Base-by-base conservation (phyloP, 2,329 filamentous ascomycete species). In the Hymenotorrendiella dingleyae region DNA sequence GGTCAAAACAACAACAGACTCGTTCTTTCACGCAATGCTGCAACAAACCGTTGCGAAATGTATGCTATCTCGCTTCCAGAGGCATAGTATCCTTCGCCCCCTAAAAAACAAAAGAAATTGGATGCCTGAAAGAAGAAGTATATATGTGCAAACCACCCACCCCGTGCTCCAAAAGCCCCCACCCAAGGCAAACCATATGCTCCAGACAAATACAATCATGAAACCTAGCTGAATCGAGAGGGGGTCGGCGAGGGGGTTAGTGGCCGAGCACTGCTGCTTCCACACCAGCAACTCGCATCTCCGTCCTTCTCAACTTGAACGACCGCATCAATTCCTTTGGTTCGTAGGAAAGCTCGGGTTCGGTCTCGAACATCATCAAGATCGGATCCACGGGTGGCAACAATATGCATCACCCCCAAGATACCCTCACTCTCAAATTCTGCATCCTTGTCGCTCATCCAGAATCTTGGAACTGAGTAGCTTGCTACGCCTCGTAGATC, bases 251-350 rank as follows among this genome's bases (percentile, higher is more conserved):
- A 40, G 9, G 37, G 6, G 10, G 37, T 12, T 6, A 28, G 37
- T 7, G 37, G 33, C 2, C 37, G 28, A n/a, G 14, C 20, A 9
- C n/a, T 8, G 19, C 23, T 19, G 3, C 37, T 21, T 17, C 69
- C 70, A 52, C 79, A 82, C 78, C 79, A 82, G 54, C 78, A 82
- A 16, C 67, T 70, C 29, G 62, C 59, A 44, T 94, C 87, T 0
- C 85, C 86, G 57, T 95, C 88, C 35, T 83, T 72, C 64, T 96
- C 91, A 1, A 94, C 85, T 64, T 96, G 91, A 4, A 96, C 76
- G 20, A 94, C 80, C 10, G 89, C 78, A 56, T 95, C 82, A 66
- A 96, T 84, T 30, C 80, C 78, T 51, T 84, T 76, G 39, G 77
- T 76, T 6, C 73, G 67, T 17, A 95, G 69, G 53, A 89, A 93